A percentile compares a stretch with the other conserved stretches of the same genome.
These are phyloP conservation scores for Fonsecaea nubica DNA, from an alignment of 2,329 filamentous ascomycete genomes.

Conservation along the genomic window DNA sequence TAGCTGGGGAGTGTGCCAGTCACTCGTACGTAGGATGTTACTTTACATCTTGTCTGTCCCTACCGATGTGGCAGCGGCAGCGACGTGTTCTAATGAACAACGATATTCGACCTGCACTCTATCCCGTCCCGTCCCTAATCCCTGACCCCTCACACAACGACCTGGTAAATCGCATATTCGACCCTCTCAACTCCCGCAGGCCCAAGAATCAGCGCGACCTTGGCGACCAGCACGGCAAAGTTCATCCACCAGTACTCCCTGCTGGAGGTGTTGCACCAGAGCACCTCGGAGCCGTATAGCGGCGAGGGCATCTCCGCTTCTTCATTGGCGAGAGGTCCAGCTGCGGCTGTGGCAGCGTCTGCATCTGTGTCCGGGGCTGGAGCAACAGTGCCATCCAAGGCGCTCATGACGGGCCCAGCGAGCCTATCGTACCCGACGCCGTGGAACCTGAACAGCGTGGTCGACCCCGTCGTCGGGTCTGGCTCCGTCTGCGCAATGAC, in stretches of 20 bases:
- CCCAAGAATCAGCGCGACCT: slow-evolving; percentile 12
- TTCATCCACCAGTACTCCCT: slow-evolving; percentile 16
- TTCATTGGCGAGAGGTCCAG: background rate
- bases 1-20: no score
- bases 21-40: no score
- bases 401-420: slow-evolving; percentile 9
- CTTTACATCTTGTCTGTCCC: no score
- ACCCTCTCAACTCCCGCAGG: slow-evolving; percentile 9
- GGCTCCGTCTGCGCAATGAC: background rate
- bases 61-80: no score
- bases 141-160: slow-evolving; percentile 3
- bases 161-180: slow-evolving; percentile 16
- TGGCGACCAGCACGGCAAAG: slow-evolving; percentile 15
- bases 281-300: slow-evolving; percentile 19
- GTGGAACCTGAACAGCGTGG: slow-evolving; percentile 15
- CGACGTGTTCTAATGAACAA: no score
- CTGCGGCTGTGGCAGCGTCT: no score
- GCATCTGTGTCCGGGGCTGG: no score
- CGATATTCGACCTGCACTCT: no score
- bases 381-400: background rate
- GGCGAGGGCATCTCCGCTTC: background rate
- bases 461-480: background rate
- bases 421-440: slow-evolving; percentile 11
- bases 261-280: slow-evolving; percentile 14
- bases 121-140: no score